Base-by-base conservation (phyloP, 495 filamentous ascomycete genomes). In the Margaritispora aquatica region DNA sequence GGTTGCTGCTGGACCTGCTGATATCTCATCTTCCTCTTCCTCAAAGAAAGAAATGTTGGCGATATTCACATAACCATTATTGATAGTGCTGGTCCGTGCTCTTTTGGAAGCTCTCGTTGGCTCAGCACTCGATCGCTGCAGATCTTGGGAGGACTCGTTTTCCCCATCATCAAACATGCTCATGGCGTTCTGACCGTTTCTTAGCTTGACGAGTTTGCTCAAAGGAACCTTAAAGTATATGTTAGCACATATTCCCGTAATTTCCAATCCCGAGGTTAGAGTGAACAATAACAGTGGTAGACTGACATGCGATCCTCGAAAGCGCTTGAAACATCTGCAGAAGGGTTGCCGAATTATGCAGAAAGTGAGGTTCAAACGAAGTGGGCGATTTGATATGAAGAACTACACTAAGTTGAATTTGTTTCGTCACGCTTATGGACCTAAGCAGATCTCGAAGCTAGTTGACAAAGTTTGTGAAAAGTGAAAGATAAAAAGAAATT, bases 121-220 rank as follows among this genome's bases (percentile, higher is more conserved):
- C 26, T 68, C 53, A 2, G 15, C 21, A 47, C 57, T 53, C 10
- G 50, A 46, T 17, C 19, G 21, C 24, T 53, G 19, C 23, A 49
- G 24, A 9, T 66, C 61, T 54, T 58, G 20, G 1, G 56, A 41
- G 2, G 54, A 11, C 13, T 65, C 57, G 9, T 13, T 19, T 13
- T 59, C 52, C 2, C 49, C 54, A 24, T 57, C 58, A 31, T 63
- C 64, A 55, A 63, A 71, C 17, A 61, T 48, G 36, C 68, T 58
- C 48, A 71, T 31, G 1, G 68, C 68, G 44, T 62, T 63, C 9
- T 19, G 26, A 8, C 69, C 69, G 59, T 71, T 71, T 1, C 49
- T 20, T 20, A 69, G 57, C 0, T 31, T 48, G 11, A 59, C 15
- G 7, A 59, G 57, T 68, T 38, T 58, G 7, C 61, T 54, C 46